Evolutionary conservation across 768 basidiomycete genomes (phyloP), one percentile per base, ranked within the genome.

Genomic region (Hirschioporus abietinus): DNA sequence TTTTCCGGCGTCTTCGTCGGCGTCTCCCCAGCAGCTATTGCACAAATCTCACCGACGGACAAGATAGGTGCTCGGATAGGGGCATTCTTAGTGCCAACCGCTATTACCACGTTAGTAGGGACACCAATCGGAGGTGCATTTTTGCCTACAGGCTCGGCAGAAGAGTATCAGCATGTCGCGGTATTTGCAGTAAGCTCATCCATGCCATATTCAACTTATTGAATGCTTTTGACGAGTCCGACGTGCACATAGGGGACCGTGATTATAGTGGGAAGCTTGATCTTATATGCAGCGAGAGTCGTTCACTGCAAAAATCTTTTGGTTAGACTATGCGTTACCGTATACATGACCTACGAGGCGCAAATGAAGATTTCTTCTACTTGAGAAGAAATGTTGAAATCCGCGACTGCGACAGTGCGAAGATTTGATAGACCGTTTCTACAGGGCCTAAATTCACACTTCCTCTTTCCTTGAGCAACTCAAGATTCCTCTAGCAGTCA

Each of bases 21-120:
- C 20, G 42, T 52, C 42, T 52, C 42, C 12, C 15, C 42, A 71
- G 60, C 73, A 1, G 73, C 72, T 64, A 67, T 72, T 1, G 70
- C 67, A 20, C 65, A 68, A 58, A 73, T 74, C 1, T 71, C 73
- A 1, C 73, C 74, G 9, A 66, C 72, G 20, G 68, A 71, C 12
- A 71, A 73, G 59, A 69, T 75, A 30, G 74, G 74, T 17, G 74
- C 72, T 10, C 71, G 74, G 10, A 68, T 73, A 20, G 74, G 74
- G 20, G 67, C 67, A 17, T 71, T 70, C 42, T 71, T 75, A 71
- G 68, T 72, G 7, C 70, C 71, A 20, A 72, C 68, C n/a, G 72
- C 73, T 9, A 66, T 75, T 36, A 70, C 72, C 23, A 52, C 42
- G 20, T 10, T 52, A 52, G 12, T 52, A 5, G 74, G 74, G 10